These are phyloP conservation scores for Ustilago shanxiensis DNA, from an alignment of 1,284 basidiomycete genomes.

Conservation along the genomic window DNA sequence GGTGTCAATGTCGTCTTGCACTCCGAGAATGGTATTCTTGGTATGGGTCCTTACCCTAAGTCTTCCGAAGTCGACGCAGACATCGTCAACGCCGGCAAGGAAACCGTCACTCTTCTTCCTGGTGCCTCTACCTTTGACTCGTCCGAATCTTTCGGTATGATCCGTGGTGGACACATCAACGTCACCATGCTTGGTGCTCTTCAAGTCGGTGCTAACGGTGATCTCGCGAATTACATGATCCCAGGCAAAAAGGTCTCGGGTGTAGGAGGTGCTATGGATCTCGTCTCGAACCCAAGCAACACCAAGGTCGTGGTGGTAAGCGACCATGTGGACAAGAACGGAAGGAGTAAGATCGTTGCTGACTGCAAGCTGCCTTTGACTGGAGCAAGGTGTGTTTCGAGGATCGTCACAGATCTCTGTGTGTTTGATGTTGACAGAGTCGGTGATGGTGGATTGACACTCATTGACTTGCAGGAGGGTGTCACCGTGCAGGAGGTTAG, in stretches of 20 bases:
- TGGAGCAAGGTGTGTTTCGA: slow-evolving; percentile 84
- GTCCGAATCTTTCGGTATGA: slow-evolving; percentile 93
- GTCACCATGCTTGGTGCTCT: slow-evolving; percentile 92
- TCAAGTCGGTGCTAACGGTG: slow-evolving; percentile 92
- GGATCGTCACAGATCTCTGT: slow-evolving; percentile 88
- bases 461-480: slow-evolving; percentile 86
- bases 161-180: slow-evolving; percentile 91
- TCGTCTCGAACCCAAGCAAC: slow-evolving; percentile 53
- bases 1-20: slow-evolving; percentile 65
- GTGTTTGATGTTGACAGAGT: slow-evolving; percentile 88
- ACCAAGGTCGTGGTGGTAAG: slow-evolving; percentile 79
- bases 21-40: slow-evolving; percentile 67
- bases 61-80: slow-evolving; percentile 63
- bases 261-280: slow-evolving; percentile 95
- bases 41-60: slow-evolving; percentile 67
- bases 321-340: slow-evolving; percentile 91
- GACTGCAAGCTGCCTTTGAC: slow-evolving; percentile 88
- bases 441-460: slow-evolving; percentile 76
- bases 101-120: slow-evolving; percentile 82
- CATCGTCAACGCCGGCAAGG: slow-evolving; percentile 83
- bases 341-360: slow-evolving; percentile 86
- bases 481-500: slow-evolving; percentile 85
- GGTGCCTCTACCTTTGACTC: slow-evolving; percentile 94
- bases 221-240: slow-evolving; percentile 98
- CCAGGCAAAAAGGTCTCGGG: slow-evolving; percentile 83